phyloP scores from a whole-genome alignment of 768 basidiomycete genomes.

The Suillus lakei region DNA sequence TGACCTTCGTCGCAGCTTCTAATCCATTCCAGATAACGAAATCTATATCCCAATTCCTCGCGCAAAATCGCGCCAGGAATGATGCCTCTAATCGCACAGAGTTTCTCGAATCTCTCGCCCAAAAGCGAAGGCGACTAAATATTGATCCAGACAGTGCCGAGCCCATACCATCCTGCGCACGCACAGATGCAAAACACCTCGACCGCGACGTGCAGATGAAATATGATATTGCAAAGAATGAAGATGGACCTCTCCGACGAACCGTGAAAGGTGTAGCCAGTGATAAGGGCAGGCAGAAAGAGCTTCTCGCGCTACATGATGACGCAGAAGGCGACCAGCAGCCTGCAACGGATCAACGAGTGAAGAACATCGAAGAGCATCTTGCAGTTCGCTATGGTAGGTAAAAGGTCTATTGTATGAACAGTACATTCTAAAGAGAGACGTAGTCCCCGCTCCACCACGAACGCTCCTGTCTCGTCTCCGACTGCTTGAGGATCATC shows the following conservation, averaged over 20 bases:
- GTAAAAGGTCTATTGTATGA: conserved; percentile 11
- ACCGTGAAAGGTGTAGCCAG: conserved; percentile 47
- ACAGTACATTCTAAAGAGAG: conserved; percentile 10
- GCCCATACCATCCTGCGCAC: conserved; percentile 63
- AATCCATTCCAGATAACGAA: conserved; percentile 57
- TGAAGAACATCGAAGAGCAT: conserved; percentile 73
- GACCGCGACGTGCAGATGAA: conserved; percentile 83
- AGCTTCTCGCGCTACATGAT: conserved; percentile 22
- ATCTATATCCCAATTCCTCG: conserved; percentile 73
- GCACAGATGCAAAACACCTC: conserved; percentile 70
- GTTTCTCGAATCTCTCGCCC: conserved; percentile 63
- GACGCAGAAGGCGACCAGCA: conserved; percentile 47
- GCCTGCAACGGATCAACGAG: conserved; percentile 66
- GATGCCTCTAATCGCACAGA: conserved; percentile 79
- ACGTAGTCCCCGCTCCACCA: conserved; percentile 72
- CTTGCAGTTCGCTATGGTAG: conserved; percentile 76
- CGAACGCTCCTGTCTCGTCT: conserved; percentile 66
- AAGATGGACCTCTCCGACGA: conserved; percentile 72
- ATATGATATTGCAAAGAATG: conserved; percentile 87
- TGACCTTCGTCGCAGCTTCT: background rate
- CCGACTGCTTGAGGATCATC: conserved; percentile 76
- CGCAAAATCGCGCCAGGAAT: conserved; percentile 70
- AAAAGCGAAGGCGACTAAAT: conserved; percentile 54
- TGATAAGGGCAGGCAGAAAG: conserved; percentile 16
- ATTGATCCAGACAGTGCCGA: conserved; percentile 39